Base-by-base conservation (phyloP, 306 rosid species). In the Quercus mongolica region DNA sequence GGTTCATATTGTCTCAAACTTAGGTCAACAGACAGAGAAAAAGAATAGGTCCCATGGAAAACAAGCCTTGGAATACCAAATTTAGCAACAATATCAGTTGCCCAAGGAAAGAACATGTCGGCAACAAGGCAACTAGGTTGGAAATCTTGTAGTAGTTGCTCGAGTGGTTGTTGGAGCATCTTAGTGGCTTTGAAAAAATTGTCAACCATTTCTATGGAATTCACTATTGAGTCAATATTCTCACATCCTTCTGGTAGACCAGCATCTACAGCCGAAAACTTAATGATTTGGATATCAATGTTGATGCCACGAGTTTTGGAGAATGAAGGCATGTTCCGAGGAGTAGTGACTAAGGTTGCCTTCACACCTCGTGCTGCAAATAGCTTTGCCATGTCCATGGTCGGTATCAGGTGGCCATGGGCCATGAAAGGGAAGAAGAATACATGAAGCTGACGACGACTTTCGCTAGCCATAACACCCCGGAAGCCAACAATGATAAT, bases 231-330 rank as follows among this genome's bases (percentile, higher is more conserved):
- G 64, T 76, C 84, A 6, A 78, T 10, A 54, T 31, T 83, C 46
- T 87, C 84, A 9, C 83, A 78, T 4, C 76, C 83, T 56, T 73
- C 88, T 1, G 90, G 90, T 25, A 87, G 67, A n/a, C 88, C 86
- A n/a, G 64, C 88, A 21, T 82, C 81, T 8, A n/a, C 15, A 28
- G 54, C 26, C 1, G 85, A 86, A 9, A 84, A 51, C 20, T 57
- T 3, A 57, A 87, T 67, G 49, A 38, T 69, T 7, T 12, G 75
- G 58, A 76, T 9, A 5, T 75, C 6, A 56, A 83, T 76, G 5
- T 55, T 2, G 12, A 54, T 12, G 1, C 63, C 68, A 7, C 28
- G 55, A 18, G 31, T 19, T 59, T 17, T 38, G 10, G 44, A 38
- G 44, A 38, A 38, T n/a, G 10, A 38, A 6, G 44, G 44, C 44